Evolutionary conservation across 768 basidiomycete species (phyloP).

Genomic region (Pleurotus citrinopileatus): DNA sequence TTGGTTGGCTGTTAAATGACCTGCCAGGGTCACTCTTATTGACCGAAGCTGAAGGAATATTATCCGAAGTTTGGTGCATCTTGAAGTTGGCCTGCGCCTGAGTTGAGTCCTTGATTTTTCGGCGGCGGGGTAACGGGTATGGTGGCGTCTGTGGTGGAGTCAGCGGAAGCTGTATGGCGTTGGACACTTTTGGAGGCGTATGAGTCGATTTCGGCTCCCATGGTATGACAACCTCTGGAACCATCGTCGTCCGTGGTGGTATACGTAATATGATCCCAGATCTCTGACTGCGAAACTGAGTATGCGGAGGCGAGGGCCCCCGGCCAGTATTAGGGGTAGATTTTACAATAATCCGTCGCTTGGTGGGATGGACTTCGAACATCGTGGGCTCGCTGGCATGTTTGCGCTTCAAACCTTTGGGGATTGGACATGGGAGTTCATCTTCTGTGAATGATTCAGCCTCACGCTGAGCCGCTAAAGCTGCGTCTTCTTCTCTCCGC

Average conservation of each 20-base stretch:
- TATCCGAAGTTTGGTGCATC: too few species aligned
- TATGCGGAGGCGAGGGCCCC: not conserved
- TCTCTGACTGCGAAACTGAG: not conserved
- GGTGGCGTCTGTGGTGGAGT: too few species aligned
- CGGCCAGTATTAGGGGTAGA: not conserved
- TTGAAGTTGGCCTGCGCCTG: too few species aligned
- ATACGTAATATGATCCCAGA: constrained; percentile 1
- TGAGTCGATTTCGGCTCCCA: not conserved
- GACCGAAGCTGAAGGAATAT: too few species aligned
- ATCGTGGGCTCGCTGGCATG: not conserved
- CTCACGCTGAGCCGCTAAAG: constrained; percentile 14
- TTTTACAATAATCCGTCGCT: not conserved
- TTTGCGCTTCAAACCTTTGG: constrained; percentile 6
- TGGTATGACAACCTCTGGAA: constrained; percentile 5
- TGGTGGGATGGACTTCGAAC: not conserved
- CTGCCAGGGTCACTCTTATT: too few species aligned
- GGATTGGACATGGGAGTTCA: not conserved
- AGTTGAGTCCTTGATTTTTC: not conserved
- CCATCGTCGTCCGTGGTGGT: not conserved
- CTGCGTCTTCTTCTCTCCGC: constrained; percentile 49
- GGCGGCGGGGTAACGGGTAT: not conserved
- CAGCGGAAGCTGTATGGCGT: not conserved
- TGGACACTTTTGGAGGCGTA: not conserved
- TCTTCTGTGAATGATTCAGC: not conserved
- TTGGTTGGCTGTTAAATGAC: too few species aligned